A percentile compares a stretch with the other conserved stretches of the same genome.
Evolutionary conservation across 352 stramenopile genomes (phyloP).

Genomic region (Thalassiosira hispida): DNA sequence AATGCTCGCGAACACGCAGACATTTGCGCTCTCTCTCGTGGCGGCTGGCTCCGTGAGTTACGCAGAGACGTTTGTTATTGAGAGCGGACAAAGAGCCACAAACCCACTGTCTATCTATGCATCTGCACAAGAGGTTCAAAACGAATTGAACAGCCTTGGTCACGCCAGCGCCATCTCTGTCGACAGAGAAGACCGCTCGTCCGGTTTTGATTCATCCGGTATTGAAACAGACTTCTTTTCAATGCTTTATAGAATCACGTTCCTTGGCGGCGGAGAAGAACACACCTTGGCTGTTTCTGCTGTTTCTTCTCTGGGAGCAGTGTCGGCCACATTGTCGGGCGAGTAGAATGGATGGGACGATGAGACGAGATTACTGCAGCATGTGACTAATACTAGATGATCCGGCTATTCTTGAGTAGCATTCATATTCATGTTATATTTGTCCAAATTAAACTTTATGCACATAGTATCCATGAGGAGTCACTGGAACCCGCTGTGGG

Average conservation of each 20-base stretch:
- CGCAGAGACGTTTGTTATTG: slow-evolving; percentile 37
- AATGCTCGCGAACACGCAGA: slow-evolving; percentile 43
- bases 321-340: too few relatives aligned
- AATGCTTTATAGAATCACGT: slow-evolving; percentile 40
- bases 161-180: slow-evolving; percentile 62
- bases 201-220: slow-evolving; percentile 46
- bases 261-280: too few relatives aligned
- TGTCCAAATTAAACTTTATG: too few relatives aligned
- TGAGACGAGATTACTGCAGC: too few relatives aligned
- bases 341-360: too few relatives aligned
- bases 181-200: slow-evolving; percentile 74
- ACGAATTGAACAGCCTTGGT: slow-evolving; percentile 83
- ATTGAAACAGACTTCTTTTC: slow-evolving; percentile 49
- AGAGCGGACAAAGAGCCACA: slow-evolving; percentile 22
- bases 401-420: too few relatives aligned
- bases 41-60: slow-evolving; percentile 35
- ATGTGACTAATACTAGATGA: too few relatives aligned
- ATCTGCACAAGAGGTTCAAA: slow-evolving; percentile 43
- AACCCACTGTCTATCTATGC: slow-evolving; percentile 51
- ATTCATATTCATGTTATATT: too few relatives aligned
- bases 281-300: too few relatives aligned
- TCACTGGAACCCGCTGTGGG: too few relatives aligned
- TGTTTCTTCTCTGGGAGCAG: too few relatives aligned
- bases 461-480: too few relatives aligned
- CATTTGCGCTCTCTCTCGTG: slow-evolving; percentile 29